Evolutionary conservation across 257 asterid species (phyloP).

Genomic region (Primulina huaijiensis): DNA sequence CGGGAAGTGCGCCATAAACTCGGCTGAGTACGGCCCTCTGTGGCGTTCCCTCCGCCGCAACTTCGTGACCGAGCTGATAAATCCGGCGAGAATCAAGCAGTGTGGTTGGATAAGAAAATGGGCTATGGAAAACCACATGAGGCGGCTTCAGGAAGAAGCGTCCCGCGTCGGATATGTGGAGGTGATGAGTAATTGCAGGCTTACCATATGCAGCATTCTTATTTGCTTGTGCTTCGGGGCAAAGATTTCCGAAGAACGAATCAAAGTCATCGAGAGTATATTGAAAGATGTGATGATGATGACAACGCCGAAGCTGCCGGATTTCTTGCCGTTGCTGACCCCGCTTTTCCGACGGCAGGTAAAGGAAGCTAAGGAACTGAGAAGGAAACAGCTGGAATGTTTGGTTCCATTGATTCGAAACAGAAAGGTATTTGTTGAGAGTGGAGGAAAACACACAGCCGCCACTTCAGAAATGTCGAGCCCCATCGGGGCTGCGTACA

Average conservation of each 20-base stretch:
- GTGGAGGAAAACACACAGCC: conserved; percentile 35
- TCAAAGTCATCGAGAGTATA: conserved; percentile 54
- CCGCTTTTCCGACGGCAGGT: conserved; percentile 72
- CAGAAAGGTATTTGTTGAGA: conserved; percentile 63
- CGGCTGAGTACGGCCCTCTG: conserved; percentile 89
- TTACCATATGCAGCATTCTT: conserved; percentile 74
- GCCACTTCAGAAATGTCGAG: conserved; percentile 67
- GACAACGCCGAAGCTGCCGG: conserved; percentile 85
- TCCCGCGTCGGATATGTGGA: conserved; percentile 56
- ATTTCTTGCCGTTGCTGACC: conserved; percentile 67
- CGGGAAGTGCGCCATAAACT: conserved; percentile 92
- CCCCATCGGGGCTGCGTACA: conserved; percentile 85
- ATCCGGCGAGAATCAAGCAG: conserved; percentile 73
- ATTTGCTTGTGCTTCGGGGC: conserved; percentile 87
- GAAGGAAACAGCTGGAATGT: conserved; percentile 66
- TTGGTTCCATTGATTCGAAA: conserved; percentile 63
- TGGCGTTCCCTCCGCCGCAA: conserved; percentile 92
- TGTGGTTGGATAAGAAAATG: conserved; percentile 85
- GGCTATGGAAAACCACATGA: conserved; percentile 75
- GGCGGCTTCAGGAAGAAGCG: conserved; percentile 46
- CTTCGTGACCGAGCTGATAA: conserved; percentile 87
- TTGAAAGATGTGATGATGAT: conserved; percentile 85
- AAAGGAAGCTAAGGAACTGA: conserved; percentile 52
- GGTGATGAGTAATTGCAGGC: conserved; percentile 80
- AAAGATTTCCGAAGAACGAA: conserved; percentile 52